phyloP scores from a whole-genome alignment of 495 filamentous ascomycete genomes.

The Annulohypoxylon maeteangense region DNA sequence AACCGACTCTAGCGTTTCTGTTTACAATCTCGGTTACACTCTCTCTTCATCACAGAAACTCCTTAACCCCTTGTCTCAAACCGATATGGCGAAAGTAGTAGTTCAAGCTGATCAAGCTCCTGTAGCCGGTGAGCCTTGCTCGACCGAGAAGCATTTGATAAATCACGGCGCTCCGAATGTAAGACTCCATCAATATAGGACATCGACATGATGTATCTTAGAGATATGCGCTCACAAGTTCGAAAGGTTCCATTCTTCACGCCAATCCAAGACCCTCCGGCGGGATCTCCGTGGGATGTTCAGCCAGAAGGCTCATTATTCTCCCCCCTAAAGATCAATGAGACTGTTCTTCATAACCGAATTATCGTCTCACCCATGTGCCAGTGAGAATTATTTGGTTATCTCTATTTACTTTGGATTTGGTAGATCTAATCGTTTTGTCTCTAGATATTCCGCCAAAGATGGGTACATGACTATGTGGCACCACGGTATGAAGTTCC shows the following conservation, averaged over 20 bases:
- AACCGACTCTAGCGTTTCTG: background rate
- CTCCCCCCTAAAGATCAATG: slow-evolving; percentile 66
- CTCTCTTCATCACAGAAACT: background rate
- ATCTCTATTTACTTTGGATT: slow-evolving; percentile 62
- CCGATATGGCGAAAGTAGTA: slow-evolving; percentile 29
- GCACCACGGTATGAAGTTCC: slow-evolving; percentile 32
- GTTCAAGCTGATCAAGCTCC: slow-evolving; percentile 37
- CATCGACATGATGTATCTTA: background rate
- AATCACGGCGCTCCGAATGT: slow-evolving; percentile 36
- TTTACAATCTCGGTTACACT: background rate
- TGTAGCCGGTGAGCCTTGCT: slow-evolving; percentile 30
- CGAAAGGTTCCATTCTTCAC: slow-evolving; percentile 68
- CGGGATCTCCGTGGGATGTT: slow-evolving; percentile 69
- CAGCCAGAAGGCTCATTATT: slow-evolving; percentile 63
- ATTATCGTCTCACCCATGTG: slow-evolving; percentile 71
- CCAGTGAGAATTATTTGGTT: slow-evolving; percentile 68
- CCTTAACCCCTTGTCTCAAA: background rate
- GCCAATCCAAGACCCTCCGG: slow-evolving; percentile 68
- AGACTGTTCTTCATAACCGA: slow-evolving; percentile 69
- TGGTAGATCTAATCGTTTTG: slow-evolving; percentile 49
- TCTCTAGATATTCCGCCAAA: slow-evolving; percentile 59
- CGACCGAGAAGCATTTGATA: slow-evolving; percentile 33
- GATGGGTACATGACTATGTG: slow-evolving; percentile 55
- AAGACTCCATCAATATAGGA: background rate
- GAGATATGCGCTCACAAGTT: background rate